These are phyloP conservation scores for Apiospora arundinis DNA, from an alignment of 2,329 filamentous ascomycete species.

Conservation along the genomic window DNA sequence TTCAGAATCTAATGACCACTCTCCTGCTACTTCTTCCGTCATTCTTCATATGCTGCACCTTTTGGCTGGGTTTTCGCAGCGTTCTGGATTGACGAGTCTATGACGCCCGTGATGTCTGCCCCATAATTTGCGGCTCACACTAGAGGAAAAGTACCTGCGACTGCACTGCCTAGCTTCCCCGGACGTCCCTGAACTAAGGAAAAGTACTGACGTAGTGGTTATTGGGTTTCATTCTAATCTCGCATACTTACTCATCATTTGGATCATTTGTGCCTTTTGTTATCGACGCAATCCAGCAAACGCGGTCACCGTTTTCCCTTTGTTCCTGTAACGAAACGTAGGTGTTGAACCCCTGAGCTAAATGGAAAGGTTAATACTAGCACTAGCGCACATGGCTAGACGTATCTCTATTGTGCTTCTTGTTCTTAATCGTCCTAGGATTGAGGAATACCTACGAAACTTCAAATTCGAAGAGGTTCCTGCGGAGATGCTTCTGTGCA, in stretches of 20 bases:
- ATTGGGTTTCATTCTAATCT: neutral
- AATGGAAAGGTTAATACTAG: no score
- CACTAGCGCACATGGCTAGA: no score
- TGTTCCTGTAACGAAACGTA: no score
- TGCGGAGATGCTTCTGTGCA: no score
- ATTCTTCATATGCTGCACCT: neutral
- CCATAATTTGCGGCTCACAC: conserved; percentile 5
- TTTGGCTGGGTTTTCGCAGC: neutral
- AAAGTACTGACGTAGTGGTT: neutral
- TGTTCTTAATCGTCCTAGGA: no score
- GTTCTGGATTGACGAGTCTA: neutral
- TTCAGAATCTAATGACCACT: neutral
- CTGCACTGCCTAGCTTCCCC: neutral
- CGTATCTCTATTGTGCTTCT: no score
- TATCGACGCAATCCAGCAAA: no score
- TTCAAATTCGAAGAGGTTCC: no score
- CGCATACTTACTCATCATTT: neutral
- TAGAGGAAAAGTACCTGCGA: neutral
- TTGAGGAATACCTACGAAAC: no score
- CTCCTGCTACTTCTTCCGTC: neutral
- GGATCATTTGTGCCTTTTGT: neutral
- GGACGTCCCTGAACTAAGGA: neutral
- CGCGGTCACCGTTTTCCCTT: no score
- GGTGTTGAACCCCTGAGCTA: no score
- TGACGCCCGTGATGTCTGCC: conserved; percentile 7